These are phyloP conservation scores for Mycena capillaripes DNA, from an alignment of 768 basidiomycete species.

Conservation along the genomic window DNA sequence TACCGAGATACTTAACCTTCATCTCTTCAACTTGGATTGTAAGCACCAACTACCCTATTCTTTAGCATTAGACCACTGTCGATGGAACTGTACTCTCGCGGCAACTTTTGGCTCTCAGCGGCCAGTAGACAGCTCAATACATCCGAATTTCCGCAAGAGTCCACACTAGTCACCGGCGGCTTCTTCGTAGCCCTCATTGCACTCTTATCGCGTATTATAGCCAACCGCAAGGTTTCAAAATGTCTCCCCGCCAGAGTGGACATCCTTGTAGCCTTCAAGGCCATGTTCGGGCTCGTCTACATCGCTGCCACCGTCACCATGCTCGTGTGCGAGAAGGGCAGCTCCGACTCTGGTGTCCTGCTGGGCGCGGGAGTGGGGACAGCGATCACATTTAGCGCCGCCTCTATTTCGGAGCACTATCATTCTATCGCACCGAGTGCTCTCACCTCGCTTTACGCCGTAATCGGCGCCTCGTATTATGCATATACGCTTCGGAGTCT, in stretches of 20 bases:
- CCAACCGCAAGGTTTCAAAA: constrained; percentile 4
- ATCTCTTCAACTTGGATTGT: too few species aligned
- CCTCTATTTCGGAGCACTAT: not conserved
- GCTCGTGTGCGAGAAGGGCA: not conserved
- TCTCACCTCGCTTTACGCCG: not conserved
- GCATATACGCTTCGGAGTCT: not conserved
- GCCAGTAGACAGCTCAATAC: too few species aligned
- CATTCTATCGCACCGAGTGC: constrained; percentile 18
- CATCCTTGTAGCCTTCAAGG: constrained; percentile 4
- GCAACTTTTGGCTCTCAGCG: too few species aligned
- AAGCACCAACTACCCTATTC: too few species aligned
- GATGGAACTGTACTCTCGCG: too few species aligned
- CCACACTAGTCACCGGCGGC: not conserved
- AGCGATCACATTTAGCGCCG: not conserved
- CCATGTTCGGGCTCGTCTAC: not conserved
- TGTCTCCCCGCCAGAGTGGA: constrained; percentile 10
- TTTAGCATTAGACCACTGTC: too few species aligned
- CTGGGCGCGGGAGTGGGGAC: not conserved
- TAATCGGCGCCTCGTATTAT: constrained; percentile 1
- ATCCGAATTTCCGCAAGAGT: too few species aligned
- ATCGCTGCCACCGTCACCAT: not conserved
- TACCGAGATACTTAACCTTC: too few species aligned
- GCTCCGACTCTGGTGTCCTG: not conserved
- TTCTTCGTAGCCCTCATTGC: not conserved
- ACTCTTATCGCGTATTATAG: not conserved